Evolutionary conservation across 2,329 filamentous ascomycete genomes (phyloP).

Genomic region (Pleoardoris graminearum): DNA sequence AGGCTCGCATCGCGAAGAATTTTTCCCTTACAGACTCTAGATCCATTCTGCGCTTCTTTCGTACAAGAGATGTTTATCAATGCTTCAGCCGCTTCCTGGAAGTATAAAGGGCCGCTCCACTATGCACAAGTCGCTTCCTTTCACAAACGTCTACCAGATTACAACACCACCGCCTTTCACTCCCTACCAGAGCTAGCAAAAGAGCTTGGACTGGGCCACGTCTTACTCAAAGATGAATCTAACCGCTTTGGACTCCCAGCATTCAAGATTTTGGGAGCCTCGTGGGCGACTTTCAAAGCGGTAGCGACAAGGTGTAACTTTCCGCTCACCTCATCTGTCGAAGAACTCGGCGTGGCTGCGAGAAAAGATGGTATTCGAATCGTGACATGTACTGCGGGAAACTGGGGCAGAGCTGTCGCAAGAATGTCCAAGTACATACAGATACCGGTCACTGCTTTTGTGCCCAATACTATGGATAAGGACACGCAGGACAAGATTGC

Average conservation of each 20-base stretch:
- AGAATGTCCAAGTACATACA: constrained; percentile 66
- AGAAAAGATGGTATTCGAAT: constrained; percentile 47
- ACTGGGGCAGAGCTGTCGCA: constrained; percentile 74
- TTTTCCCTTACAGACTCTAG: too few species aligned
- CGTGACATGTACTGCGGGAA: constrained; percentile 73
- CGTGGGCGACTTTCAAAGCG: constrained; percentile 69
- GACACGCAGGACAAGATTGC: constrained; percentile 60
- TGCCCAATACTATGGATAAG: constrained; percentile 62
- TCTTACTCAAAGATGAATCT: constrained; percentile 74
- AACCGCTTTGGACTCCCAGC: constrained; percentile 69
- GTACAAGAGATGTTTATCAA: constrained; percentile 34
- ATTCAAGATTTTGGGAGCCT: constrained; percentile 81
- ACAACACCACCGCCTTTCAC: constrained; percentile 59
- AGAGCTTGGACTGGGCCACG: constrained; percentile 55
- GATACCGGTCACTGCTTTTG: constrained; percentile 62
- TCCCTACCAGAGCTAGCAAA: constrained; percentile 58
- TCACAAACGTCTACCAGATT: constrained; percentile 62
- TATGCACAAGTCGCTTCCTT: constrained; percentile 48
- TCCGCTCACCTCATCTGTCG: constrained; percentile 48
- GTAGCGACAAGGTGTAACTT: constrained; percentile 53
- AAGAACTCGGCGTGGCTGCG: constrained; percentile 47
- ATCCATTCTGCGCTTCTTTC: too few species aligned
- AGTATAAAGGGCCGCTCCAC: constrained; percentile 14
- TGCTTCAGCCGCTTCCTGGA: constrained; percentile 29
- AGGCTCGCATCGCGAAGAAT: too few species aligned